Evolutionary conservation across 495 filamentous ascomycete species (phyloP), one percentile per base, ranked within the genome.

Genomic region (Penicillium maclennaniae): DNA sequence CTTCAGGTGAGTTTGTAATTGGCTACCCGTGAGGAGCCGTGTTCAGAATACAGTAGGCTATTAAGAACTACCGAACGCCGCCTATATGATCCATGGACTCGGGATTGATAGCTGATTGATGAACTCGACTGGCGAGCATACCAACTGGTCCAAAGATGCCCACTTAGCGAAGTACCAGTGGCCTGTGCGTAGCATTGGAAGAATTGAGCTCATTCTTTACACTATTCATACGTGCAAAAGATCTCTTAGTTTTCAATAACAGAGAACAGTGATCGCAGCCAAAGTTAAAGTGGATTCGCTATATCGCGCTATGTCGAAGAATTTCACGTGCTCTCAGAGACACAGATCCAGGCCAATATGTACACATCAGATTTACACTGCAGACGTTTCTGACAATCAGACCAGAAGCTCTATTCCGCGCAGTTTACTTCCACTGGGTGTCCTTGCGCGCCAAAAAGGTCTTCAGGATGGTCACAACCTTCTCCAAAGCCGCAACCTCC

Each of bases 401-500:
- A 49, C 40, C 31, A 34, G 31, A 34, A 34, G 8, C 14, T 34
- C 31, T 34, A 12, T 34, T 7, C 5, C 14, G 31, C 2, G 31
- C 9, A 34, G 49, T 49, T 55, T 79, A 86, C 82, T 62, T 49
- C 62, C 83, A 90, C 67, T 92, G 84, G 34, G 82, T 81, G 56
- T 89, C 85, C 74, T 85, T 84, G 61, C 71, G 77, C 16, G 64
- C 75, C 66, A 85, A 76, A 76, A 91, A 91, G 3, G 62, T 73
- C 76, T 93, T 87, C 59, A 97, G 72, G 56, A 92, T 89, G 15
- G 49, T 70, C 43, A 91, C 82, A 50, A 87, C 77, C 70, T 84
- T 79, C 76, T 93, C 84, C 53, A 98, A 71, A 42, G 87, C 84
- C 12, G 60, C 75, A 44, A 97, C 78, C 79, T 92, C 95, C 57